A percentile compares a stretch with the other conserved stretches of the same genome.
Evolutionary conservation across 768 basidiomycete genomes (phyloP).

Genomic region (Suillus lakei): DNA sequence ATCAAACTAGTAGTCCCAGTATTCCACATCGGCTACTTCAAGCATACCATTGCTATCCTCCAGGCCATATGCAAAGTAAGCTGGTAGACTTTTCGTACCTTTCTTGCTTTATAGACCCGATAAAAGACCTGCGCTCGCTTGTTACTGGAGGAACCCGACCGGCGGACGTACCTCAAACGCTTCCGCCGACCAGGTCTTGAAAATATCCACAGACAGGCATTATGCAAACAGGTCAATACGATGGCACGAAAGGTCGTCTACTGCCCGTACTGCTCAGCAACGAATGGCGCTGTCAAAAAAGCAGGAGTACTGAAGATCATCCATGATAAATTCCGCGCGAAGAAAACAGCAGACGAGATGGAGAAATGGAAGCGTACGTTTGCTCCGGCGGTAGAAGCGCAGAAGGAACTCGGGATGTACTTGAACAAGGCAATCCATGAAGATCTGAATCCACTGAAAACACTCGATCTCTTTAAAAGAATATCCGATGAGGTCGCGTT

Average conservation of each 20-base stretch:
- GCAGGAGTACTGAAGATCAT: conserved; percentile 93
- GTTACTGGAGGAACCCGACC: conserved; percentile 84
- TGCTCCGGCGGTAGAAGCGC: conserved; percentile 77
- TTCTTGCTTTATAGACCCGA: conserved; percentile 8
- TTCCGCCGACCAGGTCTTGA: conserved; percentile 92
- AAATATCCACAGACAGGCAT: conserved; percentile 84
- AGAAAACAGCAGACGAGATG: conserved; percentile 89
- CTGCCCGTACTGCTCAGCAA: conserved; percentile 91
- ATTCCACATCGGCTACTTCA: conserved; percentile 98
- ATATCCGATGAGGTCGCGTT: conserved; percentile 84
- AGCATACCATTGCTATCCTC: conserved; percentile 89
- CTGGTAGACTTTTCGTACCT: not conserved
- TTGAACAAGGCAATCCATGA: conserved; percentile 89
- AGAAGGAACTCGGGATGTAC: conserved; percentile 85
- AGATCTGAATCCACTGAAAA: conserved; percentile 93
- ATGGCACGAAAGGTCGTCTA: conserved; percentile 88
- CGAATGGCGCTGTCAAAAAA: conserved; percentile 97
- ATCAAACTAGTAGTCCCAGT: conserved; percentile 97
- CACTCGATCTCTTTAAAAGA: conserved; percentile 87
- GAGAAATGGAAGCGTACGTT: conserved; percentile 89
- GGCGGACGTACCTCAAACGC: conserved; percentile 82
- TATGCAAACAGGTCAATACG: conserved; percentile 85
- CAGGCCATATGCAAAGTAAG: conserved; percentile 96
- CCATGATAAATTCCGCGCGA: conserved; percentile 96
- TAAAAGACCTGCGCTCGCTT: conserved; percentile 88